Percentiles rank a stretch among this genome's conserved stretches.
phyloP scores from a whole-genome alignment of 2,329 filamentous ascomycete genomes.

The Aspergillus terreus region DNA sequence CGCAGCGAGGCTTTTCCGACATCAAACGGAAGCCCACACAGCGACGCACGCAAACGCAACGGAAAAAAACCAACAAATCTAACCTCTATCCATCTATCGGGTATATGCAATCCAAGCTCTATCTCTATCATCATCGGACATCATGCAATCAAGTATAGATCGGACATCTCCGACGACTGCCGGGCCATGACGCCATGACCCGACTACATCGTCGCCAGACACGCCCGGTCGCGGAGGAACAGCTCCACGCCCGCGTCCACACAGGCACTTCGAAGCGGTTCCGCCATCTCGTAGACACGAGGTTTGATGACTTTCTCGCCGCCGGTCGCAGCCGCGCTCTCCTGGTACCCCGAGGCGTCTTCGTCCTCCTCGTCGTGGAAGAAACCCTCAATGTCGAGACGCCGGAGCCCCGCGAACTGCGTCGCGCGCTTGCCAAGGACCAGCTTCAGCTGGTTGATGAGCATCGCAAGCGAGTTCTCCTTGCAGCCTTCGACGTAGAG shows the following conservation, averaged over 20 bases:
- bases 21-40: background rate
- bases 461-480: slow-evolving; percentile 22
- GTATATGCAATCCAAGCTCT: slow-evolving; percentile 1
- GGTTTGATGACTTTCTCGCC: slow-evolving; percentile 17
- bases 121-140: background rate
- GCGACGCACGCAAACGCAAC: background rate
- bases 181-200: slow-evolving; percentile 1
- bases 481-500: slow-evolving; percentile 28
- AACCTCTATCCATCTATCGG: slow-evolving; percentile 4
- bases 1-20: background rate
- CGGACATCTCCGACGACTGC: background rate
- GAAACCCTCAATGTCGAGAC: slow-evolving; percentile 24
- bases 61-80: background rate
- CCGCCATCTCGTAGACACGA: slow-evolving; percentile 20
- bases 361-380: slow-evolving; percentile 24
- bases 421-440: slow-evolving; percentile 19
- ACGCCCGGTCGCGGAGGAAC: slow-evolving; percentile 22
- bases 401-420: slow-evolving; percentile 15
- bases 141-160: background rate
- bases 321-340: background rate
- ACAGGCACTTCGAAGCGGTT: slow-evolving; percentile 21
- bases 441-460: slow-evolving; percentile 20
- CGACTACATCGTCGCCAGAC: slow-evolving; percentile 14
- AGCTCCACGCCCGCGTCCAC: slow-evolving; percentile 18
- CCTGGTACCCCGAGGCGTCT: slow-evolving; percentile 16